Evolutionary conservation across 257 asterid species (phyloP).

Genomic region (Ehretia macrophylla): DNA sequence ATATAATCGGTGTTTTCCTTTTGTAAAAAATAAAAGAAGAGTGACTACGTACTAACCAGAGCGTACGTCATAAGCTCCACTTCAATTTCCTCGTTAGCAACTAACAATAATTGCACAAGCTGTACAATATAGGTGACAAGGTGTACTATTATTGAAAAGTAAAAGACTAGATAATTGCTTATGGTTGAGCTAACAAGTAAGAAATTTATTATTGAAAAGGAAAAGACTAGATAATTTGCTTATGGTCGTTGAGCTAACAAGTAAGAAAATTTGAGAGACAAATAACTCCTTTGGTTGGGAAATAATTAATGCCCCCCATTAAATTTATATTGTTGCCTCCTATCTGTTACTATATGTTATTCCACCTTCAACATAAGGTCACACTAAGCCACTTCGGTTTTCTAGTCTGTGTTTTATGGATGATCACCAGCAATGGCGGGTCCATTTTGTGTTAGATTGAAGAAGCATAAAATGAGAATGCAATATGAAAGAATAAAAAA

Average conservation of each 20-base stretch:
- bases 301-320: neutral
- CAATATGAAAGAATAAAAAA: neutral
- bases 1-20: too few species aligned
- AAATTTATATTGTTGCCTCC: neutral
- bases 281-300: neutral
- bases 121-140: too few species aligned
- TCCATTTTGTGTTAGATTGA: neutral
- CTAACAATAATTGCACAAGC: too few species aligned
- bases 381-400: neutral
- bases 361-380: neutral
- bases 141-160: too few species aligned
- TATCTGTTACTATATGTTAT: neutral
- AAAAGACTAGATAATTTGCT: too few species aligned
- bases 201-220: too few species aligned
- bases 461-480: neutral
- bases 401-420: neutral
- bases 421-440: neutral
- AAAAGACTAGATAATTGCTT: neutral
- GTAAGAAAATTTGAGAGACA: too few species aligned
- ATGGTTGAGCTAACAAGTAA: neutral
- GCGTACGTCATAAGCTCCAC: too few species aligned
- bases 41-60: too few species aligned
- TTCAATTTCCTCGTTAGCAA: too few species aligned
- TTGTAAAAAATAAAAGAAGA: too few species aligned
- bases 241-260: too few species aligned